Evolutionary conservation across 2,329 filamentous ascomycete genomes (phyloP).

Genomic region (Colletotrichum incanum): DNA sequence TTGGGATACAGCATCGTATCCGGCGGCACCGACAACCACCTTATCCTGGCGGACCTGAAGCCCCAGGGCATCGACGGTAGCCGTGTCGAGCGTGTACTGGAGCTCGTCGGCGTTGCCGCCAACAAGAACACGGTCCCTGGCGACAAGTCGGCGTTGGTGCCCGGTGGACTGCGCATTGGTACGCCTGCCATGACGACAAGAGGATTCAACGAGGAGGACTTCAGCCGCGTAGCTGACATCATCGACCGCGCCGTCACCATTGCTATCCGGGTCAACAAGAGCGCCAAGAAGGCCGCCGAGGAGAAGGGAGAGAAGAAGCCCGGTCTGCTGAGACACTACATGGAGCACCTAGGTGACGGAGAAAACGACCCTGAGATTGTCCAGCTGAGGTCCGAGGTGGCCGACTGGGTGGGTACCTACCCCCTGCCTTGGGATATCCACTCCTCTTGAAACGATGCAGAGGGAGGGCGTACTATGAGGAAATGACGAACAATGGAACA

Average conservation of each 20-base stretch:
- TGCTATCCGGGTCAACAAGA: slow-evolving; percentile 81
- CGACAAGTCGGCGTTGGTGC: slow-evolving; percentile 93
- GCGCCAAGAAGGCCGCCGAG: slow-evolving; percentile 78
- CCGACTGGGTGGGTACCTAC: slow-evolving; percentile 84
- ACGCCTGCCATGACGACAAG: slow-evolving; percentile 98
- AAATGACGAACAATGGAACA: slow-evolving; percentile 11
- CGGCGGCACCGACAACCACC: slow-evolving; percentile 97
- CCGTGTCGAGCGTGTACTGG: slow-evolving; percentile 90
- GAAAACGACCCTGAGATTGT: slow-evolving; percentile 80
- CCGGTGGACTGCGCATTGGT: slow-evolving; percentile 93
- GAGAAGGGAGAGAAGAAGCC: slow-evolving; percentile 77
- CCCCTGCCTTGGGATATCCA: slow-evolving; percentile 75
- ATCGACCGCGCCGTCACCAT: slow-evolving; percentile 88
- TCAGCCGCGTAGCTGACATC: slow-evolving; percentile 87
- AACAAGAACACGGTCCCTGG: slow-evolving; percentile 99
- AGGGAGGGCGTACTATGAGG: not conserved
- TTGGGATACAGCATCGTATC: slow-evolving; percentile 92
- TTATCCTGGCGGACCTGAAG: slow-evolving; percentile 93
- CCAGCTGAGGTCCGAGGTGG: slow-evolving; percentile 81
- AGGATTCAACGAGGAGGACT: slow-evolving; percentile 92
- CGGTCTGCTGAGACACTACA: slow-evolving; percentile 76
- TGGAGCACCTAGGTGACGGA: slow-evolving; percentile 78
- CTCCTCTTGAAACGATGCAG: slow-evolving; percentile 44
- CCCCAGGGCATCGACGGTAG: slow-evolving; percentile 89
- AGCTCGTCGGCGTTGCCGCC: slow-evolving; percentile 94